Percentiles rank a stretch among this genome's conserved stretches.
Conservation (phyloP, 441 rosid genomes). For the Caryocar brasiliense region DNA sequence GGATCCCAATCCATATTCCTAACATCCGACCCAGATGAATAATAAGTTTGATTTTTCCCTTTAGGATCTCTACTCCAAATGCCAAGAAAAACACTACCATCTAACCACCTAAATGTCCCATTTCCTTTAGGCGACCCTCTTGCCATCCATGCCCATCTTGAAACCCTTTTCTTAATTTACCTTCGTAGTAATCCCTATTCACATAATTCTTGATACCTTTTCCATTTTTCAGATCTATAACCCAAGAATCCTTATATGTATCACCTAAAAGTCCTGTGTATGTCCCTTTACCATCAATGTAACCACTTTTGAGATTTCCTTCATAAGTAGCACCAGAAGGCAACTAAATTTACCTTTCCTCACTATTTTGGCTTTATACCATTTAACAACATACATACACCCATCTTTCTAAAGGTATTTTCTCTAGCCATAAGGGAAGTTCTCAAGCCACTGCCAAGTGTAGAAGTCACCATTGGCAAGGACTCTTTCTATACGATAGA, state of each 20-base stretch:
- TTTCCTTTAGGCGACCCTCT: constrained; percentile 81
- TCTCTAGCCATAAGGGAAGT: constrained; percentile 71
- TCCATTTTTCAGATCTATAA: constrained; percentile 82
- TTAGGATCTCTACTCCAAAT: constrained; percentile 78
- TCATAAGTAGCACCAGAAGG: constrained; percentile 90
- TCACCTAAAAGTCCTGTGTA: constrained; percentile 59
- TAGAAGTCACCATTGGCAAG: constrained; percentile 71
- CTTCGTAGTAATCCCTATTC: constrained; percentile 75
- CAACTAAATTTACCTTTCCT: constrained; percentile 89
- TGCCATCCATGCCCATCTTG: constrained; percentile 98
- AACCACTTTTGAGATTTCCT: constrained; percentile 82
- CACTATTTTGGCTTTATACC: constrained; percentile 65
- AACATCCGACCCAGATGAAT: constrained; percentile 47
- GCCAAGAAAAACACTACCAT: constrained; percentile 80
- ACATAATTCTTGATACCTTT: constrained; percentile 53
- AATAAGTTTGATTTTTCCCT: constrained; percentile 69
- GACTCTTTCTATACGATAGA: constrained; percentile 41
- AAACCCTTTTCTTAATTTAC: constrained; percentile 75
- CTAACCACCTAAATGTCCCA: constrained; percentile 66
- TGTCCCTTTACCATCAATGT: constrained; percentile 89
- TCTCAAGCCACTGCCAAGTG: constrained; percentile 60
- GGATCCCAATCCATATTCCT: constrained; percentile 64
- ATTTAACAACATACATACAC: constrained; percentile 87
- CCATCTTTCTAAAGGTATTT: constrained; percentile 89
- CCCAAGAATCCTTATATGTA: constrained; percentile 71